Evolutionary conservation across 768 basidiomycete species (phyloP).

Genomic region (Hortiboletus flavorubellus): DNA sequence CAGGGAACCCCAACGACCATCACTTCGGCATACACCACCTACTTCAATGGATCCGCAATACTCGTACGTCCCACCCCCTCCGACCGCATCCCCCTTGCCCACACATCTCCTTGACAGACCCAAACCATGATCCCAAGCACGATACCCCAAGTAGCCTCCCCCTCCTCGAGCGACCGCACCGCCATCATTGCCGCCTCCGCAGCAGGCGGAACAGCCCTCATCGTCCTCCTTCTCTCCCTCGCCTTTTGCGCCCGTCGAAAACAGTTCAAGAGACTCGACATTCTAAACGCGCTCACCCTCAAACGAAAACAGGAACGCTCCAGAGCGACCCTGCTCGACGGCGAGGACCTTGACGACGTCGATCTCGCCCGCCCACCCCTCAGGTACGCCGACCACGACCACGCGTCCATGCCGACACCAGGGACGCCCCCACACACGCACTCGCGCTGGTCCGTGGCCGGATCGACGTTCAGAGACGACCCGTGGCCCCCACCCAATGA

Average conservation of each 20-base stretch:
- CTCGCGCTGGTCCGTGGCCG: slow-evolving; percentile 27
- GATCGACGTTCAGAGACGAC: slow-evolving; percentile 48
- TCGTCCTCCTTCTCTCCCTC: slow-evolving; percentile 35
- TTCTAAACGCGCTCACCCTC: slow-evolving; percentile 28
- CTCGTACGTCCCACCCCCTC: slow-evolving; percentile 13
- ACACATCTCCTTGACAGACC: slow-evolving; percentile 9
- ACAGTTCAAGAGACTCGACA: slow-evolving; percentile 33
- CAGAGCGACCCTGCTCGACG: slow-evolving; percentile 24
- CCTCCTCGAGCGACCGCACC: slow-evolving; percentile 26
- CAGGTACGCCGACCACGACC: slow-evolving; percentile 18
- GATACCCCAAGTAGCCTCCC: slow-evolving; percentile 6
- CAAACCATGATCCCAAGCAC: slow-evolving; percentile 15
- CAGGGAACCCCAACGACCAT: slow-evolving; percentile 14
- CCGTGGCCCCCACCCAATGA: slow-evolving; percentile 41
- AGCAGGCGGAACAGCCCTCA: slow-evolving; percentile 34
- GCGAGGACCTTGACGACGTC: slow-evolving; percentile 22
- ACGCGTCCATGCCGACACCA: not conserved
- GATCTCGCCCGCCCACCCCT: slow-evolving; percentile 3
- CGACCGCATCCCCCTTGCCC: not conserved
- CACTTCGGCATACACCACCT: slow-evolving; percentile 20
- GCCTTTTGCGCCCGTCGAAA: slow-evolving; percentile 39
- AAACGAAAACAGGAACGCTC: slow-evolving; percentile 17
- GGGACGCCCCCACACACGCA: no score
- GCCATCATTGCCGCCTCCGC: slow-evolving; percentile 43
- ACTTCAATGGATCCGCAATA: slow-evolving; percentile 11